Conservation (phyloP, 371 early-diverging fungal species). For the Nematocida ironsii region DNA sequence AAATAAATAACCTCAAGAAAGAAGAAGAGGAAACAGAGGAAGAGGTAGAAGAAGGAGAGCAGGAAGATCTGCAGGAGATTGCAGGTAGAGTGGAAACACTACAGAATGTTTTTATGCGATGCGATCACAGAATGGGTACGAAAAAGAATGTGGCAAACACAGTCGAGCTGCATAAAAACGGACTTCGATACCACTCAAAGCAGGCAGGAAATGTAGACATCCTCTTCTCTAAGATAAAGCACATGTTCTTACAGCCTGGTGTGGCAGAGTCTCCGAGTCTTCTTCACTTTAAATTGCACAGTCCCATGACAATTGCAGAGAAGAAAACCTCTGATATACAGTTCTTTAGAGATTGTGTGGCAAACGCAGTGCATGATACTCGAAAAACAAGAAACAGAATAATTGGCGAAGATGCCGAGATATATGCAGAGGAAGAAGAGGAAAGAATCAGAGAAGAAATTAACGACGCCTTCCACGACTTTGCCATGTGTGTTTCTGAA, state of each 20-base stretch:
- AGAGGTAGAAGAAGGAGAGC: constrained; percentile 53
- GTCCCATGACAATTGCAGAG: constrained; percentile 90
- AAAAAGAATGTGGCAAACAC: constrained; percentile 78
- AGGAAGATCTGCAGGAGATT: constrained; percentile 62
- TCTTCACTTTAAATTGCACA: constrained; percentile 87
- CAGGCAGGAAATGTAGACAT: constrained; percentile 72
- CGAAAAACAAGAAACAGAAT: constrained; percentile 76
- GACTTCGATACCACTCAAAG: constrained; percentile 66
- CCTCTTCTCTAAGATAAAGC: constrained; percentile 91
- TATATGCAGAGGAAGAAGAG: constrained; percentile 88
- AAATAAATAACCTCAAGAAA: constrained; percentile 68
- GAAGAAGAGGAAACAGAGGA: constrained; percentile 40
- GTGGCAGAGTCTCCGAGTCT: constrained; percentile 87
- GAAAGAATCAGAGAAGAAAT: constrained; percentile 88
- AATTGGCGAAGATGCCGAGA: constrained; percentile 79
- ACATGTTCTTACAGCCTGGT: constrained; percentile 94
- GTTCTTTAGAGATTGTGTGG: constrained; percentile 92
- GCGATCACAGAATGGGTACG: constrained; percentile 77
- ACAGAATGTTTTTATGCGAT: constrained; percentile 83
- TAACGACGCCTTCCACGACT: constrained; percentile 86
- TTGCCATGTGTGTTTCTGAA: constrained; percentile 83
- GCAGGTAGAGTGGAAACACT: constrained; percentile 57
- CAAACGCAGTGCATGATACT: constrained; percentile 89
- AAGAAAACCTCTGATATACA: constrained; percentile 90
- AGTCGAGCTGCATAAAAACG: constrained; percentile 70